Evolutionary conservation across 495 filamentous ascomycete genomes (phyloP), one percentile per base, ranked within the genome.

Genomic region (Pyrenopolyporus hunteri): DNA sequence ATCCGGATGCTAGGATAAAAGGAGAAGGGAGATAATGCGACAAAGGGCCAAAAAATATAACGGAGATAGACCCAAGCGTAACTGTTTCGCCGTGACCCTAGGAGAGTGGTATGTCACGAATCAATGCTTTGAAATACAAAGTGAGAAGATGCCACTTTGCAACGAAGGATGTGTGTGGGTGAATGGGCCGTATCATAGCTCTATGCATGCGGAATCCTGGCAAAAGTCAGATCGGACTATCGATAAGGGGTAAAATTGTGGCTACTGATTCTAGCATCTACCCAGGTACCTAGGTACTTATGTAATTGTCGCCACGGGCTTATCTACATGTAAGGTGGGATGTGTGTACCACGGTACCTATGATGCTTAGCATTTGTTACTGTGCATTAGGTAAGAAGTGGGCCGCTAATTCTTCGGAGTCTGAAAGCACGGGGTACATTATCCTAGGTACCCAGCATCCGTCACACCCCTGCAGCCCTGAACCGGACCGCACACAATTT

Each of bases 111-210:
- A 40, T 23, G 47, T 43, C 13, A 23, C n/a, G 10, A 55, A 43
- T 42, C 23, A 48, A 57, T 66, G 57, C 39, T 66, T 66, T 61
- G 63, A 66, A 61, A 66, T 66, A 61, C 57, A 64, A 42, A 46
- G 48, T 31, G 45, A 45, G 57, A 66, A 66, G 63, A 66, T 57
- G 63, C 63, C 63, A 66, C 63, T 66, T 66, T 66, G 63, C 63
- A 58, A 36, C 44, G 31, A 47, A 49, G 44, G n/a, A 42, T 20
- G 19, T 32, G 23, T 51, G 51, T 36, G 59, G 59, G 59, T 51
- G 35, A 40, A 31, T 33, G 33, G 51, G 20, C 11, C 31, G 46
- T 51, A 51, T 63, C 51, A 51, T 56, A 63, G 51, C 59, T 51
- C 32, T 19, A 28, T 47, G 42, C n/a, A 39, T n/a, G n/a, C n/a